A percentile compares a stretch with the other conserved stretches of the same genome.
Evolutionary conservation across 2,329 filamentous ascomycete species (phyloP).

Genomic region (Sporothrix luriei): DNA sequence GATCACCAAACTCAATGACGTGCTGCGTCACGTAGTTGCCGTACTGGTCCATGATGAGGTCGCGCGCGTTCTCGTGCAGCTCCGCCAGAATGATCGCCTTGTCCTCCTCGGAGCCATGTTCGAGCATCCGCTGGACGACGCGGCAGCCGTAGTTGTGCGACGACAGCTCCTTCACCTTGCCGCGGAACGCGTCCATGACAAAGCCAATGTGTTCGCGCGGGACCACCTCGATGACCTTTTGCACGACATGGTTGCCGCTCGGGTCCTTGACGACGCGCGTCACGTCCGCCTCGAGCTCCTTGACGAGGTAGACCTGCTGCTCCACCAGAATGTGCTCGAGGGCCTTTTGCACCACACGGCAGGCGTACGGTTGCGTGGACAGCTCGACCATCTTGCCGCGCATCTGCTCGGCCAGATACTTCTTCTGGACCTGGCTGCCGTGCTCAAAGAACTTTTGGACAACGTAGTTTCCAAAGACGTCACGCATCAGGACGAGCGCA

Average conservation of each 20-base stretch:
- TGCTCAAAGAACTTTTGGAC: constrained; percentile 98
- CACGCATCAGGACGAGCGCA: constrained; percentile 85
- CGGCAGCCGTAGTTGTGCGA: constrained; percentile 86
- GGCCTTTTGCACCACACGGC: constrained; percentile 95
- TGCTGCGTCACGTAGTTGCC: constrained; percentile 98
- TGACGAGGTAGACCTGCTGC: constrained; percentile 62
- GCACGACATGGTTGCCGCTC: constrained; percentile 95
- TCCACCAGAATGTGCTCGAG: constrained; percentile 89
- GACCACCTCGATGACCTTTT: constrained; percentile 84
- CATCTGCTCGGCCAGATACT: constrained; percentile 81
- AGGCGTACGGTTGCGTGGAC: constrained; percentile 88
- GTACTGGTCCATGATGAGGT: constrained; percentile 81
- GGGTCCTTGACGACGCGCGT: constrained; percentile 78
- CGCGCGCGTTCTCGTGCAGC: constrained; percentile 70
- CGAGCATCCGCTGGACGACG: constrained; percentile 88
- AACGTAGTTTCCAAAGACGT: constrained; percentile 97
- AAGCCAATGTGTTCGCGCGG: constrained; percentile 79
- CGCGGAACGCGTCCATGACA: constrained; percentile 78
- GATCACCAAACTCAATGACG: constrained; percentile 76
- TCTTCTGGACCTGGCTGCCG: constrained; percentile 91
- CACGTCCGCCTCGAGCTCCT: constrained; percentile 77
- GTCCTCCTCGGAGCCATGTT: constrained; percentile 73
- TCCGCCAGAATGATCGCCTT: constrained; percentile 74
- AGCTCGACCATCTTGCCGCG: constrained; percentile 78
- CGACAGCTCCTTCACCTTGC: constrained; percentile 72